A percentile compares a stretch with the other conserved stretches of the same genome.
Conservation (phyloP, 768 basidiomycete genomes). For the Tylopilus sp. region DNA sequence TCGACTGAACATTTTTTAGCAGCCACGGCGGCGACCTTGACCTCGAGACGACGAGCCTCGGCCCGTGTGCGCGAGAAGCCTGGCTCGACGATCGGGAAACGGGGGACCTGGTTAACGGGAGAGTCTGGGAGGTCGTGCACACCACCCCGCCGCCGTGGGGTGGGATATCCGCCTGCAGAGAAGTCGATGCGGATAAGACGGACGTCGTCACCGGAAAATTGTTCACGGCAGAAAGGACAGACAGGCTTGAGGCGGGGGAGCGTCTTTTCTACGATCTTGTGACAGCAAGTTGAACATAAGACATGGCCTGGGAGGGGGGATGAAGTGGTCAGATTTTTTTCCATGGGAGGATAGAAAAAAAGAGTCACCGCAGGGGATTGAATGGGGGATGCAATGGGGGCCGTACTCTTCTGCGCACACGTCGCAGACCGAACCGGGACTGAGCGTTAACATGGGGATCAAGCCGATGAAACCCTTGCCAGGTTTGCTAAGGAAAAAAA, state of each 20-base stretch:
- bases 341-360: constrained; percentile 6
- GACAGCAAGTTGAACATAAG: constrained; percentile 73
- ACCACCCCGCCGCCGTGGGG: constrained; percentile 55
- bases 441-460: constrained; percentile 72
- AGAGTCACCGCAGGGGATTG: constrained; percentile 69
- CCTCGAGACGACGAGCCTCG: constrained; percentile 68
- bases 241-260: constrained; percentile 62
- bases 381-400: constrained; percentile 69
- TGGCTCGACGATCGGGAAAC: constrained; percentile 45
- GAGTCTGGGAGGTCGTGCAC: constrained; percentile 46
- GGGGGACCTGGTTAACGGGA: constrained; percentile 39
- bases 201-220: constrained; percentile 60
- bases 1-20: constrained; percentile 86
- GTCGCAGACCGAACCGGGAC: constrained; percentile 81
- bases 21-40: constrained; percentile 74
- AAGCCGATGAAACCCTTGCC: constrained; percentile 38
- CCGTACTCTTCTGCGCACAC: constrained; percentile 87
- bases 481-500: constrained; percentile 37
- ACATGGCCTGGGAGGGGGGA: constrained; percentile 59
- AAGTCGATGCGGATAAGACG: constrained; percentile 82
- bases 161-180: constrained; percentile 62
- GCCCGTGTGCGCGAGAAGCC: constrained; percentile 39
- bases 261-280: constrained; percentile 79
- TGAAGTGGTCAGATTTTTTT: constrained; percentile 24
- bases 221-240: constrained; percentile 85